Base-by-base conservation (phyloP, 495 filamentous ascomycete species). In the Podospora didyma region DNA sequence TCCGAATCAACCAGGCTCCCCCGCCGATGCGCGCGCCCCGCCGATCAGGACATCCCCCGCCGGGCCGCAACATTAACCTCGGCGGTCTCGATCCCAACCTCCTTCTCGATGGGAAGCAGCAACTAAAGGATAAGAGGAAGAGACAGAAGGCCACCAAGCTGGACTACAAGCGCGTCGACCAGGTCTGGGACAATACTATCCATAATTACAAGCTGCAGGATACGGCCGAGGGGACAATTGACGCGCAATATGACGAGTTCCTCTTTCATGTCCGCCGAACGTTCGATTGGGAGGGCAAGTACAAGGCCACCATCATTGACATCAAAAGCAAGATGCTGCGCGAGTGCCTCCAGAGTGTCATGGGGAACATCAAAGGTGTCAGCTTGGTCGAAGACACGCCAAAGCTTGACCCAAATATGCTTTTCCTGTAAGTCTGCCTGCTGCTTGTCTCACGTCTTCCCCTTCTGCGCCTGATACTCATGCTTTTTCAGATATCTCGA, bases 261-360 rank as follows among this genome's bases (percentile, higher is more conserved):
- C 79, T 92, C 45, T 96, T 96, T 73, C 90, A 89, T 28, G 89
- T 96, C 11, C 84, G 91, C 41, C 84, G 91, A 53, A 87, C 84
- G 49, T 95, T 96, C 64, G 85, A 91, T 65, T 93, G 87, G 85
- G 88, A 96, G 63, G 89, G 90, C 60, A 92, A 92, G 64, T 92
- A 91, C 65, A 74, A 82, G 56, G 80, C 85, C 26, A 94, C 89
- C 0, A 51, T 86, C 22, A 83, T 96, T 35, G 89, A 96, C 62
- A 89, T 96, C 70, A 96, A 95, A 72, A 92, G 89, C 59, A 89
- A 89, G 59, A 74, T 81, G 51, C 78, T 96, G 3, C 86, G 86
- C 10, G 86, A 90, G 54, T 85, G 84, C 20, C 75, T 96, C 14
- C 74, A 78, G 51, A 85, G 87, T 54, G 82, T 96, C 42, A 82